A percentile compares a stretch with the other conserved stretches of the same genome.
These are phyloP conservation scores for Harrya chromipes DNA, from an alignment of 768 basidiomycete genomes.

Conservation along the genomic window DNA sequence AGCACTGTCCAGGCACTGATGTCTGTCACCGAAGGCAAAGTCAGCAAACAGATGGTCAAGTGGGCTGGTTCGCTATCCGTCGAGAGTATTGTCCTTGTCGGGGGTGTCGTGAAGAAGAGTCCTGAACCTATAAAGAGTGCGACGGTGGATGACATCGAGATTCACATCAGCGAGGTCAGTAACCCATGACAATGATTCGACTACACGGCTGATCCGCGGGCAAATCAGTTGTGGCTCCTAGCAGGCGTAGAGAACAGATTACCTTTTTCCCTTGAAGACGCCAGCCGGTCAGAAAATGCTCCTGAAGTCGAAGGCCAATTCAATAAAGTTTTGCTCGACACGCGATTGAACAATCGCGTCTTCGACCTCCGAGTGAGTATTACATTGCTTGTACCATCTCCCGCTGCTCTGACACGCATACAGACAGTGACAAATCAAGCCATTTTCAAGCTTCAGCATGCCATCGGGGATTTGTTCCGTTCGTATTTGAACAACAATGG, in stretches of 20 bases:
- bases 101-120: conserved; percentile 76
- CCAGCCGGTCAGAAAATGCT: conserved; percentile 77
- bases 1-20: conserved; percentile 87
- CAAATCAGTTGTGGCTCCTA: conserved; percentile 68
- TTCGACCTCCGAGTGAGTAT: conserved; percentile 83
- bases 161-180: conserved; percentile 76
- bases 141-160: conserved; percentile 81
- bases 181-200: not conserved
- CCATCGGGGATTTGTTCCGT: conserved; percentile 86
- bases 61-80: conserved; percentile 75
- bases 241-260: conserved; percentile 76
- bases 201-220: not conserved
- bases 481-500: conserved; percentile 68
- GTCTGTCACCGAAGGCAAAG: conserved; percentile 61
- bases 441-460: conserved; percentile 88
- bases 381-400: not conserved
- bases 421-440: conserved; percentile 96
- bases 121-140: conserved; percentile 90
- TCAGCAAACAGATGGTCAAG: conserved; percentile 98
- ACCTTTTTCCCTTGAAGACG: conserved; percentile 93
- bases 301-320: conserved; percentile 59
- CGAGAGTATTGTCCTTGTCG: conserved; percentile 91
- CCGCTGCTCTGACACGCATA: conserved; percentile 7
- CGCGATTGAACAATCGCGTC: conserved; percentile 90
- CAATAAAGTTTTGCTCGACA: conserved; percentile 86